Evolutionary conservation across 257 asterid genomes (phyloP).

Genomic region (Fraxinus americana): DNA sequence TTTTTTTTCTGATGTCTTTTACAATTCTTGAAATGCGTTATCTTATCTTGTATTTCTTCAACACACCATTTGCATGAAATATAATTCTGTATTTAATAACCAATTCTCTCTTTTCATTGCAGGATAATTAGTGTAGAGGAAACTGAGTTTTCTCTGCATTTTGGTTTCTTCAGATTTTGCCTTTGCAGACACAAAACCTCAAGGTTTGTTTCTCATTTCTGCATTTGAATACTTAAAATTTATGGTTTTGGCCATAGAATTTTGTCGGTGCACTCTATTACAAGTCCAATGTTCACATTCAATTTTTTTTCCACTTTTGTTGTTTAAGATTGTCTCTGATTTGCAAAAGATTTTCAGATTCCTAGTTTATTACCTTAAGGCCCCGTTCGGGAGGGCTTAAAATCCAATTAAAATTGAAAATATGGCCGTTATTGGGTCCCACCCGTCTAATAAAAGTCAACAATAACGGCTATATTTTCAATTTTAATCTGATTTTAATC

Average conservation of each 20-base stretch:
- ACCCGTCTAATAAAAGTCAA: no score
- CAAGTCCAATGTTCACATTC: conserved; percentile 9
- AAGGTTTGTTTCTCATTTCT: conserved; percentile 29
- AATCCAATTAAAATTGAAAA: no score
- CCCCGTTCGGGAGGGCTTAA: no score
- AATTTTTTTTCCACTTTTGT: not conserved
- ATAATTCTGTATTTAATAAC: conserved; percentile 9
- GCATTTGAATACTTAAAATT: not conserved
- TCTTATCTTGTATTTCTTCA: conserved; percentile 1
- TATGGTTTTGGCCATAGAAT: conserved; percentile 15
- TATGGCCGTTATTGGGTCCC: no score
- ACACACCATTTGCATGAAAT: not conserved
- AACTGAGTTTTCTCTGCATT: conserved; percentile 5
- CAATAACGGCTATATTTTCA: no score
- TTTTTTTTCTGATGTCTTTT: not conserved
- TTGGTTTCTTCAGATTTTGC: conserved; percentile 20
- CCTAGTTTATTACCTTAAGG: no score
- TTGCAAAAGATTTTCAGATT: not conserved
- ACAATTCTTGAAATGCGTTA: conserved; percentile 19
- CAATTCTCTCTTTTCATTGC: conserved; percentile 20
- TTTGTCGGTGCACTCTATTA: conserved; percentile 40
- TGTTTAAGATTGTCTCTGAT: conserved; percentile 4
- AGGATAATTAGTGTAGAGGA: conserved; percentile 5
- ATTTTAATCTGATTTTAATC: no score
- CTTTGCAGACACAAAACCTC: not conserved